A percentile compares a stretch with the other conserved stretches of the same genome.
Evolutionary conservation across 176 grass and related monocot genomes (phyloP).

Genomic region (Cymbopogon citratus): DNA sequence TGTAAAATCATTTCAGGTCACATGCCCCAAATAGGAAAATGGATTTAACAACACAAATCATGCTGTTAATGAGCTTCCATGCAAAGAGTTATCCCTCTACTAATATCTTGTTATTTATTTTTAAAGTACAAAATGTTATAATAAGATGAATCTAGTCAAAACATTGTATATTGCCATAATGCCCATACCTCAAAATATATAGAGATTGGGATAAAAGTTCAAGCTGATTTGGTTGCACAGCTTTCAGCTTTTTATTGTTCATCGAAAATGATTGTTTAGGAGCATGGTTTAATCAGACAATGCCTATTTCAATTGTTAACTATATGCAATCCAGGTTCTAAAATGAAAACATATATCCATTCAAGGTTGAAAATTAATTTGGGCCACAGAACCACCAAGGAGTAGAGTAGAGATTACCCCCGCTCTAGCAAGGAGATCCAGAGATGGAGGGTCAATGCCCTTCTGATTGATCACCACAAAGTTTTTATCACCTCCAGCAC

Average conservation of each 20-base stretch:
- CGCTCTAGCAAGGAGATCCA: constrained; percentile 90
- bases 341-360: neutral
- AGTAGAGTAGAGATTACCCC: constrained; percentile 53
- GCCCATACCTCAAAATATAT: no score
- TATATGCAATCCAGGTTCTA: neutral
- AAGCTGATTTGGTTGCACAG: neutral
- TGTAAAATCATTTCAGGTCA: constrained; percentile 27
- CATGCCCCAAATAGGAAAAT: neutral
- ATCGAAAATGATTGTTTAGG: neutral
- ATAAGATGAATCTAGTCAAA: neutral
- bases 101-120: neutral
- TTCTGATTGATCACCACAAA: constrained; percentile 98
- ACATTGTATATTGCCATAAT: neutral
- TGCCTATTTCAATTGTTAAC: neutral
- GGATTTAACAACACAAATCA: neutral
- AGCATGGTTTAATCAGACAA: neutral
- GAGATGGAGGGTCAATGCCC: constrained; percentile 93
- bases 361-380: neutral
- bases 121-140: neutral
- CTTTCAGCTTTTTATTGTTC: neutral
- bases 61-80: neutral
- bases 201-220: neutral
- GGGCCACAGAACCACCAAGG: neutral
- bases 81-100: neutral
- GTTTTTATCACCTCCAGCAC: constrained; percentile 70